Conservation (phyloP, 306 rosid species). For the Casuarina glauca region DNA sequence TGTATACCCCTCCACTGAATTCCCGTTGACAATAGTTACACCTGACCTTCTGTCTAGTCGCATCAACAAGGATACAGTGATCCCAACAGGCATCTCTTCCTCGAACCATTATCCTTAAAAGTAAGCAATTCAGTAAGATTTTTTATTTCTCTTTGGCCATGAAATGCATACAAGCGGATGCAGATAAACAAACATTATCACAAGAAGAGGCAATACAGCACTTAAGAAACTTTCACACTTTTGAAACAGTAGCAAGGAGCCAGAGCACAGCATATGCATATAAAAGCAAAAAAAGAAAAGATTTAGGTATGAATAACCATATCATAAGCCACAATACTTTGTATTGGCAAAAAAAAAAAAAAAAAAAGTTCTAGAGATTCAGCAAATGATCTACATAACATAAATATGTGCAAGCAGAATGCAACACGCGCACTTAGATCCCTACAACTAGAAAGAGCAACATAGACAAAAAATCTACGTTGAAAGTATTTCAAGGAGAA, state of each 20-base stretch:
- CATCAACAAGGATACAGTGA: constrained; percentile 66
- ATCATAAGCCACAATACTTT: not conserved
- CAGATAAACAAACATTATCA: not conserved
- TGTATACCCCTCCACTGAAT: constrained; percentile 80
- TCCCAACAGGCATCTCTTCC: constrained; percentile 89
- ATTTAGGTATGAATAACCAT: not conserved
- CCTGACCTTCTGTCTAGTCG: constrained; percentile 64
- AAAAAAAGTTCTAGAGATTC: not conserved
- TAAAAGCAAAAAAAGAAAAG: not conserved
- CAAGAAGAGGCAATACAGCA: not conserved
- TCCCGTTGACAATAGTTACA: constrained; percentile 71
- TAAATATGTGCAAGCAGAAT: not conserved
- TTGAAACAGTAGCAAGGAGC: not conserved
- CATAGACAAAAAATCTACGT: not conserved
- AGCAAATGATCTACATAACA: not conserved
- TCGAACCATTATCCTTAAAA: constrained; percentile 58
- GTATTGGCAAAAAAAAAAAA: no score
- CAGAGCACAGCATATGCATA: not conserved
- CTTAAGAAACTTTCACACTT: not conserved
- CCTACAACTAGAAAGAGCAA: not conserved
- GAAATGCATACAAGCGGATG: not conserved
- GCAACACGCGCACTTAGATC: not conserved
- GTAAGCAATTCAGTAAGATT: constrained; percentile 18
- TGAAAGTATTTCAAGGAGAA: not conserved
- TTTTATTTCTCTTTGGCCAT: not conserved